Percentiles rank a stretch among this genome's conserved stretches.
phyloP scores from a whole-genome alignment of 345 rosid species.

The Salix caprea region DNA sequence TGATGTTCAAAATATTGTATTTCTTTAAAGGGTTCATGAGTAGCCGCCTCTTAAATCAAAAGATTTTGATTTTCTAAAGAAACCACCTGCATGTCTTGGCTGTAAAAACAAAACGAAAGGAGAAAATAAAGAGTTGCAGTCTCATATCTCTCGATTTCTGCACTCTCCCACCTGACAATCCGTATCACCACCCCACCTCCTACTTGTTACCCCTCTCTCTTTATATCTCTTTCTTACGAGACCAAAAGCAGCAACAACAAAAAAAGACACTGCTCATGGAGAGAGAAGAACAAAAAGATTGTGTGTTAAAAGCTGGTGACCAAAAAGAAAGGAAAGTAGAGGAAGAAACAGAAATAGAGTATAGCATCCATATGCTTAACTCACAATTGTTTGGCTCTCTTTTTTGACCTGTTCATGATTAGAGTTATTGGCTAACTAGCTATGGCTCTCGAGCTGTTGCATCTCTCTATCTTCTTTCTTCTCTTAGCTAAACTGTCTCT shows the following conservation, averaged over 20 bases:
- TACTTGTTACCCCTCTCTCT: slow-evolving; percentile 4
- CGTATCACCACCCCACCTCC: slow-evolving; percentile 19
- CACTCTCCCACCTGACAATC: slow-evolving; percentile 22
- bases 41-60: slow-evolving; percentile 11
- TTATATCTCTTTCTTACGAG: neutral
- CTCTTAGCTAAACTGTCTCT: slow-evolving; percentile 26
- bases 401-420: neutral
- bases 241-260: neutral
- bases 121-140: no score
- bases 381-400: neutral
- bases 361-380: neutral
- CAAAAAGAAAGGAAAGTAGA: slow-evolving; percentile 19
- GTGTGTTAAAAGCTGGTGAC: slow-evolving; percentile 28
- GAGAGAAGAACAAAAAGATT: neutral
- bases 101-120: neutral
- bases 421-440: slow-evolving; percentile 3
- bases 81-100: neutral
- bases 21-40: neutral
- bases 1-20: neutral
- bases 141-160: slow-evolving; percentile 30
- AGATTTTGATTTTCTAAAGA: neutral
- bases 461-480: slow-evolving; percentile 25
- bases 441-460: slow-evolving; percentile 31
- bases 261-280: neutral
- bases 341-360: neutral